A percentile compares a stretch with the other conserved stretches of the same genome.
Evolutionary conservation across 768 basidiomycete genomes (phyloP).

Genomic region (Hebeloma cylindrosporum): DNA sequence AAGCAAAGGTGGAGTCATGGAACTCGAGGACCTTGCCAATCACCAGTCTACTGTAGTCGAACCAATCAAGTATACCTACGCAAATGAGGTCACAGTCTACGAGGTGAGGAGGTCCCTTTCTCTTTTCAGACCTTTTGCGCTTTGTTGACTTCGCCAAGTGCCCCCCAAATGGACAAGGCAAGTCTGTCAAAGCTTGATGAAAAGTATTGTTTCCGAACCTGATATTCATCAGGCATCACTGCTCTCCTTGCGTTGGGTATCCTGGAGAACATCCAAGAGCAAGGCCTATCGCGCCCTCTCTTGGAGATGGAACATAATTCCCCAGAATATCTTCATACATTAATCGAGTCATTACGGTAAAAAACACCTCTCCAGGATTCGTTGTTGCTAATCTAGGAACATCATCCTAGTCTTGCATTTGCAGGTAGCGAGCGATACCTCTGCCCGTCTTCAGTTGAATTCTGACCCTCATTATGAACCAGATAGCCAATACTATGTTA

Average conservation of each 20-base stretch:
- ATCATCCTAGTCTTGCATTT: conserved; percentile 56
- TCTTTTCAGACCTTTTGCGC: neutral
- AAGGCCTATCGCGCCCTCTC: conserved; percentile 66
- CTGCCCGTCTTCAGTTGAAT: no score
- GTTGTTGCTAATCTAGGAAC: conserved; percentile 1
- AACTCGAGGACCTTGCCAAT: conserved; percentile 85
- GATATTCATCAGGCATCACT: conserved; percentile 61
- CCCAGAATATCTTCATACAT: conserved; percentile 79
- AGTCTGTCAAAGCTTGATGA: neutral
- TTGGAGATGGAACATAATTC: conserved; percentile 89
- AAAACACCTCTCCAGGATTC: conserved; percentile 19
- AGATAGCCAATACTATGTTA: conserved; percentile 91
- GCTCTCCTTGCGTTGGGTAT: conserved; percentile 92
- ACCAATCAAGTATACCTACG: conserved; percentile 91
- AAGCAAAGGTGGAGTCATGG: conserved; percentile 90
- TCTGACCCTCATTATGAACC: conserved; percentile 8
- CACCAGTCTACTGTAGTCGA: conserved; percentile 80
- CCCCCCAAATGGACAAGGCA: conserved; percentile 95
- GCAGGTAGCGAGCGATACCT: no score
- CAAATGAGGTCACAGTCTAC: conserved; percentile 81
- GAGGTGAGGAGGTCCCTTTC: conserved; percentile 57
- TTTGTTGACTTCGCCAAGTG: conserved; percentile 52
- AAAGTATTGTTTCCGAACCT: neutral
- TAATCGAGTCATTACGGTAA: conserved; percentile 83
- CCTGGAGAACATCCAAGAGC: conserved; percentile 79